phyloP scores from a whole-genome alignment of 345 rosid genomes.

The Aquilaria sinensis region DNA sequence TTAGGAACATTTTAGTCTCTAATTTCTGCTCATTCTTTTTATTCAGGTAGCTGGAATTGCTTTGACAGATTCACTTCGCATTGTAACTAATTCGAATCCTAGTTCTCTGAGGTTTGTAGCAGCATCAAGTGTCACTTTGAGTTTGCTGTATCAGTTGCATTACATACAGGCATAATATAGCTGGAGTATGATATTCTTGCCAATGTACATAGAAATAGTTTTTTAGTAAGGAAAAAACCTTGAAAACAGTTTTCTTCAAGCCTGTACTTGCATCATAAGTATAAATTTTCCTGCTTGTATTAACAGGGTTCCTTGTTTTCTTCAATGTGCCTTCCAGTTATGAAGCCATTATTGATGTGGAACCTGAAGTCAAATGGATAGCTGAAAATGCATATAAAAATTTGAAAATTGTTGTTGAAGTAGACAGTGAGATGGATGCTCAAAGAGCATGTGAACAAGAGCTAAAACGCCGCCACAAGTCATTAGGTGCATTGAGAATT shows the following conservation, averaged over 20 bases:
- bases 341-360: conserved; percentile 83
- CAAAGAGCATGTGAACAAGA: conserved; percentile 69
- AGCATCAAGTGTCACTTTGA: too few relatives aligned
- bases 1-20: neutral
- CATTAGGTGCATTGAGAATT: conserved; percentile 63
- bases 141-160: too few relatives aligned
- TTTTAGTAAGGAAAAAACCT: conserved; percentile 1
- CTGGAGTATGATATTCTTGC: neutral
- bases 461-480: conserved; percentile 70
- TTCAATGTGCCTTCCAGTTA: conserved; percentile 39
- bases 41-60: conserved; percentile 79
- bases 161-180: too few relatives aligned
- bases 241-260: neutral
- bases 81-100: conserved; percentile 51
- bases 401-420: conserved; percentile 81
- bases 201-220: neutral
- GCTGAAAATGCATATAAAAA: conserved; percentile 77
- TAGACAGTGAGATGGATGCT: conserved; percentile 77
- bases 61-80: conserved; percentile 77
- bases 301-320: neutral
- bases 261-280: too few relatives aligned
- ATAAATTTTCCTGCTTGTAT: neutral
- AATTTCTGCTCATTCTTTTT: conserved; percentile 8
- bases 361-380: conserved; percentile 80
- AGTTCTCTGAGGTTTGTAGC: conserved; percentile 51